Evolutionary conservation across 2,329 filamentous ascomycete species (phyloP).

Genomic region (Orbilia ellipsospora): DNA sequence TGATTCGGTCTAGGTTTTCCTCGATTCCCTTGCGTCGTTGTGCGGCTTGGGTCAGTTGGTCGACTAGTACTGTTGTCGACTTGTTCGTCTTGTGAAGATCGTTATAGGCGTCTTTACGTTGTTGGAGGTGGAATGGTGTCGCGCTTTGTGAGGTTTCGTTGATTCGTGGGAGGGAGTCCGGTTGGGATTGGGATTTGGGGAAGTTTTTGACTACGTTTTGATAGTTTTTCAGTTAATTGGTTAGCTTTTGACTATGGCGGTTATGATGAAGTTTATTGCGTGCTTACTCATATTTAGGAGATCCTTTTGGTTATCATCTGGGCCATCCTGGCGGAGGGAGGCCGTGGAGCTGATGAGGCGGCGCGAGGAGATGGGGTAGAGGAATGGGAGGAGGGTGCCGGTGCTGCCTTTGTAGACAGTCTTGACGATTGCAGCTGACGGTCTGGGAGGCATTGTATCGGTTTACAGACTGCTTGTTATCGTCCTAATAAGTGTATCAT

Average conservation of each 20-base stretch:
- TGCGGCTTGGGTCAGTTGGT: too few species aligned
- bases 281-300: constrained; percentile 26
- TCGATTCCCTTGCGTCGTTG: constrained; percentile 14
- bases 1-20: constrained; percentile 16
- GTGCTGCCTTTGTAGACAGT: constrained; percentile 29
- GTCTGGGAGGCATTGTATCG: constrained; percentile 42
- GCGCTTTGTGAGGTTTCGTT: constrained; percentile 6
- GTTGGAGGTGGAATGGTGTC: constrained; percentile 13
- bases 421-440: constrained; percentile 29
- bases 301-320: neutral
- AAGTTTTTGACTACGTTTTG: constrained; percentile 18
- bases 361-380: constrained; percentile 41
- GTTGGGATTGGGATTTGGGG: constrained; percentile 3
- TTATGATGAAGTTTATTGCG: neutral
- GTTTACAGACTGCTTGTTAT: neutral
- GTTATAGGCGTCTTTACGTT: constrained; percentile 17
- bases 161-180: constrained; percentile 17
- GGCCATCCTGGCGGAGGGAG: constrained; percentile 4
- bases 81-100: constrained; percentile 19
- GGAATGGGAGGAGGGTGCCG: constrained; percentile 39
- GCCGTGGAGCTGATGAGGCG: constrained; percentile 30
- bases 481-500: constrained; percentile 16
- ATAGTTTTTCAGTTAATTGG: neutral
- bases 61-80: too few species aligned
- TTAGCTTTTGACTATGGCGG: too few species aligned